These are phyloP conservation scores for Microbotryum scabiosae DNA, from an alignment of 1,284 basidiomycete species.

Conservation along the genomic window DNA sequence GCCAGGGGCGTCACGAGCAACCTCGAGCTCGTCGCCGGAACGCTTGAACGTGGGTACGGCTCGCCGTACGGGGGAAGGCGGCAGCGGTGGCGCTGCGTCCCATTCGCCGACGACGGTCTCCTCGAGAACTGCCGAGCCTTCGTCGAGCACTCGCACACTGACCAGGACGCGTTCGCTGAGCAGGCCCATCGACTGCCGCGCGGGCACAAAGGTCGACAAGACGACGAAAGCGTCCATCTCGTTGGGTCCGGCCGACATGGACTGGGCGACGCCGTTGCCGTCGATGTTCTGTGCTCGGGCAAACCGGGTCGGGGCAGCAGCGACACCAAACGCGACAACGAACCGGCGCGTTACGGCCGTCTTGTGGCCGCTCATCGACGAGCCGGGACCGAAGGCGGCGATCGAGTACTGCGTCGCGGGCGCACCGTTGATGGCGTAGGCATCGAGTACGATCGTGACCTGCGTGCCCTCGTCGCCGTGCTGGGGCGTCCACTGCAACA, in stretches of 20 bases:
- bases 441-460: constrained; percentile 28
- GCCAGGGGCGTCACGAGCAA: constrained; percentile 15
- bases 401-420: constrained; percentile 2
- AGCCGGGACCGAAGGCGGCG: constrained; percentile 11
- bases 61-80: not conserved
- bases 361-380: constrained; percentile 1
- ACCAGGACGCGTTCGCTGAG: constrained; percentile 17
- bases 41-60: constrained; percentile 12
- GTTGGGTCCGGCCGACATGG: constrained; percentile 22
- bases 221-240: constrained; percentile 29
- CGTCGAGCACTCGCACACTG: constrained; percentile 15
- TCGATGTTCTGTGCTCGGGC: constrained; percentile 25
- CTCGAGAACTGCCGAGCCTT: constrained; percentile 6
- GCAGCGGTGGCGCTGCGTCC: constrained; percentile 8
- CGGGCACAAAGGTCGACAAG: constrained; percentile 23
- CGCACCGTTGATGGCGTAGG: constrained; percentile 13
- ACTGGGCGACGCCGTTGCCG: constrained; percentile 28
- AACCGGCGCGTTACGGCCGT: constrained; percentile 15
- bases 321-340: constrained; percentile 19
- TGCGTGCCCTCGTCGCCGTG: constrained; percentile 26
- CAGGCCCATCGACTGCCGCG: constrained; percentile 16
- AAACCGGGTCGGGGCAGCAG: constrained; percentile 14
- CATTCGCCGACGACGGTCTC: constrained; percentile 25
- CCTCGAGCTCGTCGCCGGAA: constrained; percentile 15
- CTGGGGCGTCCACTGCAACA: constrained; percentile 30